Base-by-base conservation (phyloP, 1,284 basidiomycete species). In the Ustilago tritici region DNA sequence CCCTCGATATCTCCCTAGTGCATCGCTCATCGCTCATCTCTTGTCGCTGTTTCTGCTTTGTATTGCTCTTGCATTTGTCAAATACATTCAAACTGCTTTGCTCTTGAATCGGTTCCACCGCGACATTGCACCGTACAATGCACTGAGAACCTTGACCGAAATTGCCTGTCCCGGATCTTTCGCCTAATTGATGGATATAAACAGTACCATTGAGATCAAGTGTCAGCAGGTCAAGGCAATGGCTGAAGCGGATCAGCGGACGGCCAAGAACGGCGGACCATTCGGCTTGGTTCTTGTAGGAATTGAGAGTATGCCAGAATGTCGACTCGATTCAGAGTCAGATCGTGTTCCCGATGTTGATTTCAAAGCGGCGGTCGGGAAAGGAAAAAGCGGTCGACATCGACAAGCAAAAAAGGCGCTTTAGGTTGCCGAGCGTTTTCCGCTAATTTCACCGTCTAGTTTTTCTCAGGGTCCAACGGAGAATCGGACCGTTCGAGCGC, bases 401-500 rank as follows among this genome's bases (percentile, higher is more conserved):
- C 12, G 7, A 6, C 11, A 23, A 23, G 23, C 23, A 23, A 23
- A 23, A 23, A 23, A 23, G 23, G 23, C 23, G 23, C 4, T 50
- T 50, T 50, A 50, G 61, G 36, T 49, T 43, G 55, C 61, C 54
- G 61, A 28, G 35, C 23, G 34, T 50, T 15, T 14, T 34, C 61
- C 54, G 54, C 19, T 17, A 38, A 47, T 40, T 38, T 47, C 12
- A 32, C 61, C 54, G 53, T 34, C n/a, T 28, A 11, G 9, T 9
- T 9, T 36, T 17, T 28, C 10, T 53, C 55, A 65, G 62, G 62
- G 62, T 65, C 56, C 62, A 57, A 34, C 54, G 53, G 53, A 34
- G 14, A 11, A 31, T 32, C 61, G 61, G 61, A 63, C 61, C 61
- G 61, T 35, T 63, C 54, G 14, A 19, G 14, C 32, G 23, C 19